Evolutionary conservation across 2,329 filamentous ascomycete genomes (phyloP).

Genomic region (Cryphonectria parasitica): DNA sequence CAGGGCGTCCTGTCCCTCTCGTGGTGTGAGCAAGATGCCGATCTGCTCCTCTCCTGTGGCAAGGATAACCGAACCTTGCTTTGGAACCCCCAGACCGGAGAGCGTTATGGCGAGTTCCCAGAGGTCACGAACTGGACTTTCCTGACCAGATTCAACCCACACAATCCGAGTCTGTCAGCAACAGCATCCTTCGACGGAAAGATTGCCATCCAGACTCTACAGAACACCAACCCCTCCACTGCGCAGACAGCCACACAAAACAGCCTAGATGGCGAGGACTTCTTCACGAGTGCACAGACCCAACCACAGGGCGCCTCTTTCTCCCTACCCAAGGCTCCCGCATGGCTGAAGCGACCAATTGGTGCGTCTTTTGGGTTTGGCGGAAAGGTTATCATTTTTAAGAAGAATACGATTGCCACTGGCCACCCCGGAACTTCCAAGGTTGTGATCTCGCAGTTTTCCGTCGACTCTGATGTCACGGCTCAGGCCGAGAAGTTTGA

Average conservation of each 20-base stretch:
- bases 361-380: constrained; percentile 95
- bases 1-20: constrained; percentile 91
- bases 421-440: constrained; percentile 73
- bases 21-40: constrained; percentile 91
- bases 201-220: constrained; percentile 89
- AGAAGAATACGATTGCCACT: constrained; percentile 58
- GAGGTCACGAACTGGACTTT: constrained; percentile 99
- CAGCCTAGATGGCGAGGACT: constrained; percentile 87
- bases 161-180: constrained; percentile 88
- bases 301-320: constrained; percentile 91
- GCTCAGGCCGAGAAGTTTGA: constrained; percentile 86
- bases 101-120: constrained; percentile 87
- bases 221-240: constrained; percentile 85
- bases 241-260: constrained; percentile 68
- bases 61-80: constrained; percentile 95
- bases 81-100: constrained; percentile 94
- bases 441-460: constrained; percentile 84
- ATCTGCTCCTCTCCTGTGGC: constrained; percentile 87
- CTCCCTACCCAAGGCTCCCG: constrained; percentile 81
- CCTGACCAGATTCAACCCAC: constrained; percentile 89
- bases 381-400: constrained; percentile 83
- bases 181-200: constrained; percentile 98
- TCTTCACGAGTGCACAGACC: constrained; percentile 91
- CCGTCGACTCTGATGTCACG: constrained; percentile 84
- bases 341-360: constrained; percentile 84